Evolutionary conservation across 2,329 filamentous ascomycete species (phyloP), one percentile per base, ranked within the genome.

Genomic region (Nannizzia gypsea): DNA sequence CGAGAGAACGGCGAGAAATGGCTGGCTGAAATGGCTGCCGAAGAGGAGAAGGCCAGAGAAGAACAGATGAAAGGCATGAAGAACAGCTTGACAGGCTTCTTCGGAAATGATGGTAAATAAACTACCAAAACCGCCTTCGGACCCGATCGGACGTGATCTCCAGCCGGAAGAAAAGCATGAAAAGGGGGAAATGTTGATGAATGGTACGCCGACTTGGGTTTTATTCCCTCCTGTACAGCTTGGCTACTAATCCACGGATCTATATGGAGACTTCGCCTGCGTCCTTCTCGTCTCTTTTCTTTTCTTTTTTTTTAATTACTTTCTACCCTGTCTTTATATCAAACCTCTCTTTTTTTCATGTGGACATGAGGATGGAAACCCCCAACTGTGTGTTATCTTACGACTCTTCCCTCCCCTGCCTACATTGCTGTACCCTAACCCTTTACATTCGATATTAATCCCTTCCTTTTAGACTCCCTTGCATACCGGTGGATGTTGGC

Each of bases 31-130:
- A 91, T 96, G 80, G 88, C 88, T 48, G 86, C 86, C 56, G 83
- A 89, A 71, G 87, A 91, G 77, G 92, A 96, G 79, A 91, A 90
- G 79, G 81, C 85, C 64, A 88, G 91, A 73, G 88, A 95, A 69
- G 90, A 95, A 75, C 87, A 87, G 67, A 91, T 95, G 86, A 88
- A 87, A 76, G 89, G 83, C 70, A 95, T 96, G 89, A 93, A 92
- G 82, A 83, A 81, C 61, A 86, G 86, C 28, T 85, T 93, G 68
- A 79, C 81, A 40, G 78, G 83, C 56, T 76, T 78, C 69, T 78
- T 82, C 64, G 77, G 78, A 52, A 70, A 65, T 24, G 65, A 50
- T 17, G 58, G 52, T 48, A 46, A 36, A 40, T 36, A 31, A 52
- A 28, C 9, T 22, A n/a, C 22, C 38, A 5, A 11, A 28, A 31